Evolutionary conservation across 1,284 basidiomycete genomes (phyloP), one percentile per base, ranked within the genome.

Genomic region (Melampsora americana): DNA sequence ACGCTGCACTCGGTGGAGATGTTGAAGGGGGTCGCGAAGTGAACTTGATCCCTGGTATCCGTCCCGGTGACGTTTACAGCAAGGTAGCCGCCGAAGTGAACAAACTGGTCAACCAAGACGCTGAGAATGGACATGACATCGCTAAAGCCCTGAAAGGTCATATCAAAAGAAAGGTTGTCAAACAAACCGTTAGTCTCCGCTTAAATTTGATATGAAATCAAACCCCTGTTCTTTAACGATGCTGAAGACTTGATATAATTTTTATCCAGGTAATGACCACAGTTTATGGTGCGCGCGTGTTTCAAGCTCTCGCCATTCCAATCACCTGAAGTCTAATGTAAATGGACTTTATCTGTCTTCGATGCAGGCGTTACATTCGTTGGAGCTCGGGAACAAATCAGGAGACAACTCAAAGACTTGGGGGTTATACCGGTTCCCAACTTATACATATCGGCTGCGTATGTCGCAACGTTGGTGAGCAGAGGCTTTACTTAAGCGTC

Each of bases 1-100:
- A 99, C 81, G 96, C 96, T 14, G 95, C 95, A 0, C 88, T 99
- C 2, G 95, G 96, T 73, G 96, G 95, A 32, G 96, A 99, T 81
- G 85, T 88, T 35, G 87, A 88, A 42, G 96, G 95, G 77, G 95
- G 95, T 3, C 86, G 87, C 79, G 95, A 98, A 81, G 95, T 99
- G 80, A 99, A 99, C 83, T 85, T 99, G 60, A 88, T 89, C 66
- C 88, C 89, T 9, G 90, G 90, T 0, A 93, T 95, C 78, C 86
- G 89, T 53, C 95, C 96, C 0, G 91, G 93, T 28, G 96, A 99
- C 81, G 95, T 99, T 78, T 99, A 99, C 83, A 91, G 92, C 6
- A 90, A 90, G 80, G 94, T 99, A n/a, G 92, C 93, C 18, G 83
- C 86, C 74, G 90, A 91, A 88, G 91, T 92, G 35, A 89, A 92